Evolutionary conservation across 352 stramenopile genomes (phyloP).

Genomic region (Phytophthora citrophthora): DNA sequence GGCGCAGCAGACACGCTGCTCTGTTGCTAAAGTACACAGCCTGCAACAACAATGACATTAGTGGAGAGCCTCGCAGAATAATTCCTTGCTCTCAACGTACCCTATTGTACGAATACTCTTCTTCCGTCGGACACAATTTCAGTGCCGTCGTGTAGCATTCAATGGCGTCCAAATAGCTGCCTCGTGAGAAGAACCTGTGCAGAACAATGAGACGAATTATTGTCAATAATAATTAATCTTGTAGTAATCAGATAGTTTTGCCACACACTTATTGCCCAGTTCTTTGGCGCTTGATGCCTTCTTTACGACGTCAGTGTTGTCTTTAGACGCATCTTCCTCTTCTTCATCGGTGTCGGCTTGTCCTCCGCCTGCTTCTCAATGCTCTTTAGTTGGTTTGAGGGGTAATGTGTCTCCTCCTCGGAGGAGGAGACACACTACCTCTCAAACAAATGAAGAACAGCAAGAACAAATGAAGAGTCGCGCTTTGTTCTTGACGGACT

Average conservation of each 20-base stretch:
- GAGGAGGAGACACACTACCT: too few relatives aligned
- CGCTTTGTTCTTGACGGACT: too few relatives aligned
- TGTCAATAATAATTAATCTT: too few relatives aligned
- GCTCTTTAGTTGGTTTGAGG: constrained; percentile 42
- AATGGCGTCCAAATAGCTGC: constrained; percentile 78
- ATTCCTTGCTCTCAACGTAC: constrained; percentile 24
- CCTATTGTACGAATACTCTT: constrained; percentile 84
- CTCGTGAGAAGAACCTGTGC: constrained; percentile 73
- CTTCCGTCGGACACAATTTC: constrained; percentile 75
- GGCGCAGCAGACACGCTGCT: constrained; percentile 73
- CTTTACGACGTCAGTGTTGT: constrained; percentile 53
- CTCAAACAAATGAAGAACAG: too few relatives aligned
- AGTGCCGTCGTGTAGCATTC: constrained; percentile 88
- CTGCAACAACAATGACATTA: constrained; percentile 30
- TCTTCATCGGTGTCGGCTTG: constrained; percentile 9
- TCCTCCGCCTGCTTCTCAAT: constrained; percentile 14
- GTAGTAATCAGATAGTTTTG: neutral
- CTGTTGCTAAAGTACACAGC: constrained; percentile 90
- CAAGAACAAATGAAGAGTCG: too few relatives aligned
- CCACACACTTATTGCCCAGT: constrained; percentile 80
- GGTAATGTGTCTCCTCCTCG: constrained; percentile 88
- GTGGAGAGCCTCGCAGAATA: neutral
- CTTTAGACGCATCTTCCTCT: constrained; percentile 33
- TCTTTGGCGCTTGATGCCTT: constrained; percentile 79
- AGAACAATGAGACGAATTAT: neutral